Evolutionary conservation across 495 filamentous ascomycete genomes (phyloP), one percentile per base, ranked within the genome.

Genomic region (Astrothelium macrocarpum): DNA sequence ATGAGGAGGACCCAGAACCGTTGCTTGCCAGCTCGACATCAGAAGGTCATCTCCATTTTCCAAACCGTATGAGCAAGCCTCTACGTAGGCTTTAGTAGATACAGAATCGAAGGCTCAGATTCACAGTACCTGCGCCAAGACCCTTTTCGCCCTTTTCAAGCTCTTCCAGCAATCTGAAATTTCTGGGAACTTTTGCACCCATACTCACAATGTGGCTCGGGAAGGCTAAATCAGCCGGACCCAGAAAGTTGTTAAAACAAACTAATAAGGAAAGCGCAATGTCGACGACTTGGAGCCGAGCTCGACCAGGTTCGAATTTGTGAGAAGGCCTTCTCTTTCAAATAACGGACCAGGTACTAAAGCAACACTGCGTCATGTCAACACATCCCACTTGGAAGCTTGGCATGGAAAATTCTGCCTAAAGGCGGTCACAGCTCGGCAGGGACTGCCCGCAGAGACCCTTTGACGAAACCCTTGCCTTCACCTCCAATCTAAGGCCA

Each of bases 121-220:
- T 23, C 42, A 59, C 66, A 75, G 61, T 73, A 96, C 93, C 93
- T 78, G 93, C 91, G 70, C 95, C 92, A 59, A 93, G 80, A 53
- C 95, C 94, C 75, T 97, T 98, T 80, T 98, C 94, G 67, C 94
- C 94, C 79, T 97, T 97, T 80, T 98, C 94, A 2, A 98, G 82
- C 85, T 98, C 94, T 73, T 96, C 95, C 23, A 98, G 83, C 68
- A 98, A 84, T 68, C 92, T 84, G 72, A 98, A 98, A 77, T 97
- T 97, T 71, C 94, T 82, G 43, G 94, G 94, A 36, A 98, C 82
- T 71, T 95, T 95, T 42, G 94, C 90, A 59, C 82, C 75, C 87
- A 90, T 90, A 25, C 49, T 25, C 49, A 16, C 4, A 56, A 29
- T 1, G 20, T 0, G 26, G 25, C 25, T 29, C 16, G 25, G 0